Percentiles rank a stretch among this genome's conserved stretches.
Evolutionary conservation across 1,284 basidiomycete species (phyloP).

Genomic region (Melampsora larici-populina): DNA sequence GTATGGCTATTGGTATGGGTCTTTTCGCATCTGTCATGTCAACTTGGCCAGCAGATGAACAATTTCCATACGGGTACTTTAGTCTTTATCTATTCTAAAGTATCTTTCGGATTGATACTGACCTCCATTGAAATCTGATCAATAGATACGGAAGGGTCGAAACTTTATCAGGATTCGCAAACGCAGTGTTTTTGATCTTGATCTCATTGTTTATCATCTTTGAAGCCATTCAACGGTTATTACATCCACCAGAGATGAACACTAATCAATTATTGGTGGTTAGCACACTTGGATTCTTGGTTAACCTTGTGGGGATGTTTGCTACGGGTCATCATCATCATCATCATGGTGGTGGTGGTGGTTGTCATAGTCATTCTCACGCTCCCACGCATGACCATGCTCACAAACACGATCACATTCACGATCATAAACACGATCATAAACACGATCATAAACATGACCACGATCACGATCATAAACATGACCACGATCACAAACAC

Average conservation of each 20-base stretch:
- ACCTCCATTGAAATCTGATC: conserved; percentile 21
- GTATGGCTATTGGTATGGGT: conserved; percentile 93
- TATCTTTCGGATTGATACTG: background rate
- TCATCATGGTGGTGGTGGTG: conserved; percentile 46
- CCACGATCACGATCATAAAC: conserved; percentile 57
- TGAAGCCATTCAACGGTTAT: conserved; percentile 90
- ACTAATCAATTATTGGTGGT: conserved; percentile 88
- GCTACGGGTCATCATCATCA: conserved; percentile 71
- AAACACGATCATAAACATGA: conserved; percentile 54
- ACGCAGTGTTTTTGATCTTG: conserved; percentile 91
- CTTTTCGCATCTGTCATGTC: conserved; percentile 96
- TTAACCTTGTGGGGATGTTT: conserved; percentile 98
- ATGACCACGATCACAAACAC: too few relatives aligned
- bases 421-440: conserved; percentile 41
- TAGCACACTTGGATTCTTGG: conserved; percentile 78
- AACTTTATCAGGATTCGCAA: conserved; percentile 95
- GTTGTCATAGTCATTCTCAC: conserved; percentile 42
- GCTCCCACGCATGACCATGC: conserved; percentile 59
- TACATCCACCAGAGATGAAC: conserved; percentile 97
- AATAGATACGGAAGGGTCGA: conserved; percentile 92
- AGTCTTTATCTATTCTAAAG: background rate
- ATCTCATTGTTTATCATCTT: conserved; percentile 98
- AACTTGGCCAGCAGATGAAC: conserved; percentile 89
- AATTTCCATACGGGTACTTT: conserved; percentile 86
- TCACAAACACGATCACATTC: conserved; percentile 43